Base-by-base conservation (phyloP, 2,329 filamentous ascomycete genomes). In the Grosmannia huntii region DNA sequence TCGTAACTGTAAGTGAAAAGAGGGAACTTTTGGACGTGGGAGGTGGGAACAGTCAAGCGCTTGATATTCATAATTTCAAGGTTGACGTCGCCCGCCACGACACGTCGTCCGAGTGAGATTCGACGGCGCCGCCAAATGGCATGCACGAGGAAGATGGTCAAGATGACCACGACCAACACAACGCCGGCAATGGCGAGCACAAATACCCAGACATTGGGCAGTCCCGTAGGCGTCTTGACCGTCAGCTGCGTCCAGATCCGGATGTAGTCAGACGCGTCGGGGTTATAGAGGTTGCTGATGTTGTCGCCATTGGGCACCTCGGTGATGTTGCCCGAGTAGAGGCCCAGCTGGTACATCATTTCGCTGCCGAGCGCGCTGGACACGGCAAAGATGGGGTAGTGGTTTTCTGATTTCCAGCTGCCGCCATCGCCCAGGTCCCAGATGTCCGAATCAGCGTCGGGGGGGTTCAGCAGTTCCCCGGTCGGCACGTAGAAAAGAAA, bases 41-140 rank as follows among this genome's bases (percentile, higher is more conserved):
- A 73, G 52, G 79, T 74, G 1, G 92, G 90, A 0, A 96, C 88
- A 2, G 82, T 89, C 27, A 96, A 72, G 16, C 87, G 81, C 67
- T 89, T 92, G 64, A 96, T 89, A 2, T 90, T 91, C 64, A 96
- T 78, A 3, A 83, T 84, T 70, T 96, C 91, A 3, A 96, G 76
- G 66, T 96, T 89, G 23, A 95, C 84, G 64, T 96, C 87, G 56
- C 92, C 91, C 9, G 76, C 78, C 59, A 82, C 77, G 19, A 96
- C 85, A 14, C 90, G 83, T 53, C 82, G 79, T 55, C 83, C 82
- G 12, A 97, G 74, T 1, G 76, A 76, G 27, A 77, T 77, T 10
- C 91, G 83, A 33, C 90, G 83, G 53, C 82, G 79, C 41, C 83
- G 81, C 68, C 95, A 89, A 33, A 94, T 74, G 25, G 85, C 75